Base-by-base conservation (phyloP, 2,329 filamentous ascomycete species). In the Dothidotthia symphoricarpi region DNA sequence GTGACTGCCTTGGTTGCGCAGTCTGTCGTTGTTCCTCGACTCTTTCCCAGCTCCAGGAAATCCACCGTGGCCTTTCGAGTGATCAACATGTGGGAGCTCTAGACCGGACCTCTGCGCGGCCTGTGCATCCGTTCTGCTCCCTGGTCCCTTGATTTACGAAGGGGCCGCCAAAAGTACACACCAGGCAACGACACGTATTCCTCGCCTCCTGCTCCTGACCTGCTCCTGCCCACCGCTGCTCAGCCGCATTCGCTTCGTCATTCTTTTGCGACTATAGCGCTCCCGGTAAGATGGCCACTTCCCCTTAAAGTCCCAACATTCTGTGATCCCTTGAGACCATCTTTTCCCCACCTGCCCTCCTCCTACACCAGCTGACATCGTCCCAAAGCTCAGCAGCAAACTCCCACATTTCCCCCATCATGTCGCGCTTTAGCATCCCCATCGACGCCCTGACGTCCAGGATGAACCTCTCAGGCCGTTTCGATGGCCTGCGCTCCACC, bases 351-450 rank as follows among this genome's bases (percentile, higher is more conserved):
- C 19, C 26, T 25, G 13, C 35, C 33, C 36, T 39, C 25, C 28
- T 25, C 32, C 32, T 16, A 40, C 36, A 37, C 16, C 36, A 49
- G 42, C 59, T 63, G 41, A 62, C 53, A 24, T 31, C 30, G 38
- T 24, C 43, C 49, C 38, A 46, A 60, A 39, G 15, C 48, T 5
- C 39, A 41, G n/a, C 43, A 47, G 11, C 43, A 43, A 34, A 32
- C 31, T 19, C 41, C 24, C 36, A 36, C 22, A 28, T 39, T 26
- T 39, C 47, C 10, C 37, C 49, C 47, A 68, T 58, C 62, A 95
- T 95, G 89, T 77, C 86, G 55, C 82, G 88, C 68, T 88, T 97
- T 64, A 87, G 88, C 76, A 93, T 98, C 56, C 93, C 93, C 40
- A 77, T 97, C 61, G 90, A 95, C 69, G 82, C 85, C 62, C 73